phyloP scores from a whole-genome alignment of 176 grass and related monocot species.

The Sorghum bicolor region DNA sequence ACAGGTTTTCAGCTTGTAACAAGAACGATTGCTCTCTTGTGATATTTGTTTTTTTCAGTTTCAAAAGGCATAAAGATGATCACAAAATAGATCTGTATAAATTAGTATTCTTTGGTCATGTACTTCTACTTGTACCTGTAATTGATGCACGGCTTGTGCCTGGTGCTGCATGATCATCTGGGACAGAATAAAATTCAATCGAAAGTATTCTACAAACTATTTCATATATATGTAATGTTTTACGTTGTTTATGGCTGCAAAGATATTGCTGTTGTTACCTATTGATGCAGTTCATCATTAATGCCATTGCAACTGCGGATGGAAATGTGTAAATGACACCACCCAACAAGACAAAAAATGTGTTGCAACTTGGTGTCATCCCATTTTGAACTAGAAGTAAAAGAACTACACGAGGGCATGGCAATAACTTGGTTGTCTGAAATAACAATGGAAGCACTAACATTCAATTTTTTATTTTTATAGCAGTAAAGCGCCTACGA shows the following conservation, averaged over 20 bases:
- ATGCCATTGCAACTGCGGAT: neutral
- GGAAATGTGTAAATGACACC: neutral
- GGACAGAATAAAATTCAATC: slow-evolving; percentile 41
- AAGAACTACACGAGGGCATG: neutral
- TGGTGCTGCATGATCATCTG: slow-evolving; percentile 23
- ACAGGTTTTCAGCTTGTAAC: slow-evolving; percentile 24
- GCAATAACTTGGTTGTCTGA: neutral
- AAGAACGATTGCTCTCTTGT: slow-evolving; percentile 28
- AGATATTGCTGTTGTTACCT: neutral
- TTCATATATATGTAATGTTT: neutral
- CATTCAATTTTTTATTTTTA: neutral
- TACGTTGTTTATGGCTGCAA: neutral
- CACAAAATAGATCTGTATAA: slow-evolving; percentile 43
- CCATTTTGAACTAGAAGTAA: neutral
- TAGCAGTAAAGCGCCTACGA: neutral
- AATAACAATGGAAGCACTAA: neutral
- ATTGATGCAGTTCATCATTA: neutral
- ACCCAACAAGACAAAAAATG: neutral
- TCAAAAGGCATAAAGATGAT: slow-evolving; percentile 41
- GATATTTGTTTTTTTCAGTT: slow-evolving; percentile 28
- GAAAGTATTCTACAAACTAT: neutral
- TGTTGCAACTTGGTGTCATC: neutral
- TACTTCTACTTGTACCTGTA: slow-evolving; percentile 41
- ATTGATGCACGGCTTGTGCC: slow-evolving; percentile 14
- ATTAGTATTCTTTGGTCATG: slow-evolving; percentile 37